Conservation (phyloP, 768 basidiomycete species). For the Calocybe cyanea region DNA sequence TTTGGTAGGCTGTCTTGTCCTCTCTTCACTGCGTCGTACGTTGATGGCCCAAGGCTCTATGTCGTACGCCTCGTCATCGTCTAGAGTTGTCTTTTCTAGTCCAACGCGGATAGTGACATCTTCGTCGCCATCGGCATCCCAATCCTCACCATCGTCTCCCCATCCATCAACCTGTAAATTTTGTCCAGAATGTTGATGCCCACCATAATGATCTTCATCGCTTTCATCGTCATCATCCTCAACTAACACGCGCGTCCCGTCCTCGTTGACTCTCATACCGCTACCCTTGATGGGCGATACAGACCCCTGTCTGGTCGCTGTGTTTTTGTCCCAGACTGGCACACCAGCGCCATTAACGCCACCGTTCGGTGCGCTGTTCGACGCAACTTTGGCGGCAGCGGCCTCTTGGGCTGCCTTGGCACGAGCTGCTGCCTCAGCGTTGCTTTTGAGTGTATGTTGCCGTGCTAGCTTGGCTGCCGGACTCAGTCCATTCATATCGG, state of each 20-base stretch:
- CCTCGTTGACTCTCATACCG: conserved; percentile 50
- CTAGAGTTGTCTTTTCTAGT: conserved; percentile 45
- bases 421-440: conserved; percentile 72
- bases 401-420: conserved; percentile 58
- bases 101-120: conserved; percentile 70
- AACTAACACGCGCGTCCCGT: conserved; percentile 59
- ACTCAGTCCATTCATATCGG: conserved; percentile 69
- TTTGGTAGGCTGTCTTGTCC: conserved; percentile 59
- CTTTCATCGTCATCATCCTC: conserved; percentile 71
- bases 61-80: conserved; percentile 48
- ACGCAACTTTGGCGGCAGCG: conserved; percentile 22
- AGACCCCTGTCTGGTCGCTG: conserved; percentile 53
- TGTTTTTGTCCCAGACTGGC: conserved; percentile 81
- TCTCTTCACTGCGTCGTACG: conserved; percentile 69
- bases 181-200: conserved; percentile 33
- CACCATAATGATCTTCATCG: conserved; percentile 46
- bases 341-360: conserved; percentile 38
- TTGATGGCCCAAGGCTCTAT: conserved; percentile 79
- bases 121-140: conserved; percentile 68
- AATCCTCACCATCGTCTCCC: conserved; percentile 79
- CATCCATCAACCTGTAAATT: conserved; percentile 50
- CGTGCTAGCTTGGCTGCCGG: conserved; percentile 88
- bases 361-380: conserved; percentile 12
- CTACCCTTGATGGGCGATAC: conserved; percentile 39
- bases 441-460: conserved; percentile 88